A percentile compares a stretch with the other conserved stretches of the same genome.
phyloP scores from a whole-genome alignment of 2,329 filamentous ascomycete species.

The Aspergillus tamarii region DNA sequence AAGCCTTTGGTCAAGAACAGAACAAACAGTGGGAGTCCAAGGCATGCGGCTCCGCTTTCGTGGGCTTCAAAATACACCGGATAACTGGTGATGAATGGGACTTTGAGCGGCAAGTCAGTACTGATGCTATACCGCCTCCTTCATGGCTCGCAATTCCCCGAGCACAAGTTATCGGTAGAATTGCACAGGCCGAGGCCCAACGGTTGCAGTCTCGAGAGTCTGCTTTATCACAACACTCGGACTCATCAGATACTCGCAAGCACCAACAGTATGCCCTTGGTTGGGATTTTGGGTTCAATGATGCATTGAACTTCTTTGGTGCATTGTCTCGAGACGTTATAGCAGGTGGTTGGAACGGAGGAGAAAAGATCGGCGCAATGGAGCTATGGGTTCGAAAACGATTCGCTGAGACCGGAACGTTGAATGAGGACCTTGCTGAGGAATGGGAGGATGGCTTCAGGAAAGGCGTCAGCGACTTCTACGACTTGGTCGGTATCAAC shows the following conservation, averaged over 20 bases:
- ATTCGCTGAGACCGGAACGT: conserved; percentile 54
- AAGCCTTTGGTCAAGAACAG: conserved; percentile 48
- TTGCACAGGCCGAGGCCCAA: conserved; percentile 42
- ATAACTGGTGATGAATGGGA: conserved; percentile 66
- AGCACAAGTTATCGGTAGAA: conserved; percentile 40
- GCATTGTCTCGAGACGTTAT: conserved; percentile 40
- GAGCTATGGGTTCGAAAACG: conserved; percentile 63
- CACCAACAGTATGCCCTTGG: conserved; percentile 60
- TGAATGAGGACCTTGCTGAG: conserved; percentile 36
- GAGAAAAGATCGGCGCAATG: conserved; percentile 59
- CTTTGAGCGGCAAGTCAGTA: conserved; percentile 56
- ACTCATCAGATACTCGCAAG: conserved; percentile 36
- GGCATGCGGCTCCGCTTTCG: conserved; percentile 60
- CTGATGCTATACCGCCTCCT: conserved; percentile 47
- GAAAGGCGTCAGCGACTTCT: conserved; percentile 37
- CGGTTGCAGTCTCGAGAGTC: neutral
- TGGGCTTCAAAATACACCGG: conserved; percentile 60
- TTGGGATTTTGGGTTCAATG: conserved; percentile 60
- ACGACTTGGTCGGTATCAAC: conserved; percentile 21
- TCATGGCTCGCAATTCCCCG: conserved; percentile 39
- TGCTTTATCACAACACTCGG: conserved; percentile 12
- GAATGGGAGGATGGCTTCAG: conserved; percentile 46
- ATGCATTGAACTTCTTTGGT: conserved; percentile 57
- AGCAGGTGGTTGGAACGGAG: conserved; percentile 32
- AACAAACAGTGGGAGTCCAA: conserved; percentile 51